Conservation (phyloP, 148 eudicot species). For the Pouteria glomerata region DNA sequence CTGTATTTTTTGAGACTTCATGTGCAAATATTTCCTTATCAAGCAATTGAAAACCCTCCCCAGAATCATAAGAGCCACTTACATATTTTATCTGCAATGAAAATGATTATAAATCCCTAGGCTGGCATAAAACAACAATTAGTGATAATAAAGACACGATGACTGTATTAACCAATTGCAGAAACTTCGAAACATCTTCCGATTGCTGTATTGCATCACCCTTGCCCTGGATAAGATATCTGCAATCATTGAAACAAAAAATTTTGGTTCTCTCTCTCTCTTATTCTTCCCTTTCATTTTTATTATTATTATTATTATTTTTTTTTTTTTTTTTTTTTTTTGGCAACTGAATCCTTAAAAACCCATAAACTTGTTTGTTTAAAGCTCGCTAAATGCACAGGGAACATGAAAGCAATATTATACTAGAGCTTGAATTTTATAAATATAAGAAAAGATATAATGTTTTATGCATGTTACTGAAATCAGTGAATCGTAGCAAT, state of each 20-base stretch:
- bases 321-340: too few relatives aligned
- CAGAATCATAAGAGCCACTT: conserved; percentile 73
- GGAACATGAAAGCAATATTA: not conserved
- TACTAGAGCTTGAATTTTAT: too few relatives aligned
- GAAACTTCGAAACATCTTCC: conserved; percentile 55
- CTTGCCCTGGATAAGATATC: conserved; percentile 51
- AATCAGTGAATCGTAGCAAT: not conserved
- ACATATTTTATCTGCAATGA: conserved; percentile 73
- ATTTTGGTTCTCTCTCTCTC: too few relatives aligned
- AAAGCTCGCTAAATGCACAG: conserved; percentile 3
- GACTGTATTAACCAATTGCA: conserved; percentile 50
- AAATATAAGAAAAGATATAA: too few relatives aligned
- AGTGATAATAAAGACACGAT: not conserved
- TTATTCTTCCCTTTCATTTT: too few relatives aligned
- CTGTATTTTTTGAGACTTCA: conserved; percentile 44
- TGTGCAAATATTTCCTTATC: conserved; percentile 63
- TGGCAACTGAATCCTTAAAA: too few relatives aligned
- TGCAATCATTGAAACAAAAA: conserved; percentile 30
- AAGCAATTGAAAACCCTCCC: conserved; percentile 64
- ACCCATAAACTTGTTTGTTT: not conserved
- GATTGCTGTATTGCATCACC: conserved; percentile 29
- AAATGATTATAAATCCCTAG: not conserved
- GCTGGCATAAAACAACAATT: not conserved
- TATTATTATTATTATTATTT: too few relatives aligned
- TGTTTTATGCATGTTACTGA: not conserved